These are phyloP conservation scores for Suillus ampliporus DNA, from an alignment of 768 basidiomycete species.

Conservation along the genomic window DNA sequence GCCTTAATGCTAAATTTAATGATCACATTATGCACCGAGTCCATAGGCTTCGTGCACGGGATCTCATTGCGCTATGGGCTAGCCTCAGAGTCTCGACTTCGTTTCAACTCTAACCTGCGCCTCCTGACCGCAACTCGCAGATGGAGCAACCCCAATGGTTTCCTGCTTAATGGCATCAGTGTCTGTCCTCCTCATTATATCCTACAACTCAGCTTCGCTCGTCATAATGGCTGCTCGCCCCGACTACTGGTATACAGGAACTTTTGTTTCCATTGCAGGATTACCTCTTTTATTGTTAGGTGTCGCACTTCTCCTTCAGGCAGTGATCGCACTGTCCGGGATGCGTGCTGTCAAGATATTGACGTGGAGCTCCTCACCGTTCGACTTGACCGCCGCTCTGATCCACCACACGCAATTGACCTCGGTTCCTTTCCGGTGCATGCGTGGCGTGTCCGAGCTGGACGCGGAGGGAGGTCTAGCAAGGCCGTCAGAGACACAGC, in stretches of 20 bases:
- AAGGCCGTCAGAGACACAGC: too few species aligned
- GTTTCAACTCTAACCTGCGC: slow-evolving; percentile 36
- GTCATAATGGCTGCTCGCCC: slow-evolving; percentile 25
- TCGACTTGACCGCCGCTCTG: slow-evolving; percentile 37
- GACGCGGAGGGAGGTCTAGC: too few species aligned
- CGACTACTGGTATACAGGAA: slow-evolving; percentile 8
- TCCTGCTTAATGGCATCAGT: slow-evolving; percentile 25
- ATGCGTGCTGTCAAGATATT: slow-evolving; percentile 26
- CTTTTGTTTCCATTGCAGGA: slow-evolving; percentile 27
- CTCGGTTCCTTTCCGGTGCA: too few species aligned
- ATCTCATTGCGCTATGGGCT: slow-evolving; percentile 35
- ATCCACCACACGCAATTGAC: too few species aligned
- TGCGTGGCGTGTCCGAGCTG: too few species aligned
- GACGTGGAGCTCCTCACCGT: slow-evolving; percentile 39
- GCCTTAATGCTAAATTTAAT: slow-evolving; percentile 31
- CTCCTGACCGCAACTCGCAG: slow-evolving; percentile 29
- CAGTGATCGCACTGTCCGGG: slow-evolving; percentile 27
- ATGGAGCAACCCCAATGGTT: slow-evolving; percentile 29
- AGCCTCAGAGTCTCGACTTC: slow-evolving; percentile 29
- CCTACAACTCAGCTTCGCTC: slow-evolving; percentile 33
- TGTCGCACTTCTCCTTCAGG: slow-evolving; percentile 27
- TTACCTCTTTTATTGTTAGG: slow-evolving; percentile 36
- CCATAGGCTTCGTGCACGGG: slow-evolving; percentile 33
- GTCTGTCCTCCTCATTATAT: slow-evolving; percentile 34
- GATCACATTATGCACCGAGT: slow-evolving; percentile 35